Conservation (phyloP, 495 filamentous ascomycete species). For the Poronia punctata region DNA sequence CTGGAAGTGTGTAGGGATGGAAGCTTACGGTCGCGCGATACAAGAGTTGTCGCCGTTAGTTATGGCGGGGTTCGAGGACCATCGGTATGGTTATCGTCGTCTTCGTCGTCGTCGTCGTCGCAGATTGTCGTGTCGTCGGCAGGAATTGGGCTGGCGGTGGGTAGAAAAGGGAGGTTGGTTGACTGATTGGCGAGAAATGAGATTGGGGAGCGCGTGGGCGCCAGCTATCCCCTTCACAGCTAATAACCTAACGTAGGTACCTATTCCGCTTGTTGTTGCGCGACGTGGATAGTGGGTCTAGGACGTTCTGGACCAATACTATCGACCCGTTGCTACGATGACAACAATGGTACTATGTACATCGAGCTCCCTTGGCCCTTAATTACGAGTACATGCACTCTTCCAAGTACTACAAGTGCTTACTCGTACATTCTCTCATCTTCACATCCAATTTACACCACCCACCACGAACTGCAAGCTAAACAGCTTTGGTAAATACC, state of each 20-base stretch:
- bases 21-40: constrained; percentile 25
- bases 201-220: constrained; percentile 2
- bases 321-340: no score
- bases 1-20: constrained; percentile 10
- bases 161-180: constrained; percentile 6
- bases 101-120: no score
- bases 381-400: no score
- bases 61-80: constrained; percentile 18
- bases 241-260: background rate
- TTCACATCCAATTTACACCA: no score
- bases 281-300: constrained; percentile 9
- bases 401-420: no score
- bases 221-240: background rate
- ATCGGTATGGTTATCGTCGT: constrained; percentile 7
- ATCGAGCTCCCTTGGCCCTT: no score
- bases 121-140: no score
- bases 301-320: no score
- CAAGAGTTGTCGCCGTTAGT: constrained; percentile 19
- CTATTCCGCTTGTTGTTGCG: constrained; percentile 1
- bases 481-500: no score
- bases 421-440: no score
- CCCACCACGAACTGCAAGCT: no score
- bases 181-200: constrained; percentile 3
- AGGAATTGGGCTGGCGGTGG: constrained; percentile 7
- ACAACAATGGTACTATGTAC: no score